Conservation (phyloP, 306 rosid species). For the apple (Malus domestica) region ASM211411v1 NC_041790.1:18580501-18581000, state of each 20-base stretch:
- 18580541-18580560: neutral
- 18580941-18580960: neutral
- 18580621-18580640: slow-evolving; percentile 84
- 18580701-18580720: slow-evolving; percentile 97
- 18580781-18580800: slow-evolving; percentile 87
- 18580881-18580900: slow-evolving; percentile 95
- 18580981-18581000: neutral
- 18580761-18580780: slow-evolving; percentile 76
- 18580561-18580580: neutral
- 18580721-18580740: slow-evolving; percentile 96
- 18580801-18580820: slow-evolving; percentile 96
- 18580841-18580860: slow-evolving; percentile 83
- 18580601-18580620: slow-evolving; percentile 79
- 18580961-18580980: neutral
- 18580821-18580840: slow-evolving; percentile 96
- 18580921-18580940: slow-evolving; percentile 40
- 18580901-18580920: slow-evolving; percentile 92
- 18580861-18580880: slow-evolving; percentile 68
- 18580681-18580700: slow-evolving; percentile 94
- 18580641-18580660: slow-evolving; percentile 81
- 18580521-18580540: neutral
- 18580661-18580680: slow-evolving; percentile 86
- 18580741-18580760: slow-evolving; percentile 80
- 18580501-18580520: slow-evolving; percentile 85
- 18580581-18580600: neutral